These are phyloP conservation scores for Boletus sp. DNA, from an alignment of 768 basidiomycete genomes.

Conservation along the genomic window DNA sequence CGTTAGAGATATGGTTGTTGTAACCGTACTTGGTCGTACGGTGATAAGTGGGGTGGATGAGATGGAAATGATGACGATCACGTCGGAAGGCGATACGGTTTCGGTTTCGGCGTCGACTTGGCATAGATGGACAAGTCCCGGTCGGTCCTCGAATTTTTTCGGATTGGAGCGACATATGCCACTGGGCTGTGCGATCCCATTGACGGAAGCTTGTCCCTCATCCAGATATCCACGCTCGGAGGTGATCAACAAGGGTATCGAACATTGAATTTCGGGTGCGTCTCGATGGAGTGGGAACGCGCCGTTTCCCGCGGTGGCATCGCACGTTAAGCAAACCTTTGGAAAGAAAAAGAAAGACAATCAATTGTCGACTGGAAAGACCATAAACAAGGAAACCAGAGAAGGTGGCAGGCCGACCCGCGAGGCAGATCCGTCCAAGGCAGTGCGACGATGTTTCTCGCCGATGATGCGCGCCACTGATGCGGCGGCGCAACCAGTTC, in stretches of 20 bases:
- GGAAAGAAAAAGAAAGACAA: no score
- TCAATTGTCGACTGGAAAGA: no score
- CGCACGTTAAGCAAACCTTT: neutral
- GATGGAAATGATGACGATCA: constrained; percentile 2
- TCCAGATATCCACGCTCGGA: no score
- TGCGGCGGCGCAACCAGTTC: no score
- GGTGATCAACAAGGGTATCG: neutral
- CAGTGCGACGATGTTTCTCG: neutral
- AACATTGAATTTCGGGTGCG: neutral
- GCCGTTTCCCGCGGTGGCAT: neutral
- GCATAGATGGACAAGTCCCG: neutral
- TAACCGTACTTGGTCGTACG: neutral
- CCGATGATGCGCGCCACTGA: neutral
- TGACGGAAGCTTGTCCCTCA: neutral
- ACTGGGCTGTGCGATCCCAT: neutral
- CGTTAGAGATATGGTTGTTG: neutral
- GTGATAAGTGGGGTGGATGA: neutral
- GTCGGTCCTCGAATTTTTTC: neutral
- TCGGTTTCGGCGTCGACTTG: neutral
- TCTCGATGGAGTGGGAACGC: neutral
- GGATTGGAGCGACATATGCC: neutral
- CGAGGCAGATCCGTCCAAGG: neutral
- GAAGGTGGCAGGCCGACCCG: no score
- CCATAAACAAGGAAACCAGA: no score
- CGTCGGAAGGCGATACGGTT: constrained; percentile 9